Evolutionary conservation across 805 yeast genomes (phyloP).

Genomic region (Candida ovalis): DNA sequence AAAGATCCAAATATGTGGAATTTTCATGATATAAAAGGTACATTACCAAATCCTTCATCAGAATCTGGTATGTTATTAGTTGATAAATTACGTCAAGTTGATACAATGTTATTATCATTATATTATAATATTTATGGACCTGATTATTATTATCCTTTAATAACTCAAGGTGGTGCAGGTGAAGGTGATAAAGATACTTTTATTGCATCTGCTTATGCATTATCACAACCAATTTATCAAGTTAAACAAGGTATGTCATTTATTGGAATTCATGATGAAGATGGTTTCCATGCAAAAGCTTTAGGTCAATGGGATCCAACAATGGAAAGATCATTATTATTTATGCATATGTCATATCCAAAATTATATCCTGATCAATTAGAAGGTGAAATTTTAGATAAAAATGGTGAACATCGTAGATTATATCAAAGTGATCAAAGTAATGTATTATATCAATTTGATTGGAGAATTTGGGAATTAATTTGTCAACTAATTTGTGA

Average conservation of each 20-base stretch:
- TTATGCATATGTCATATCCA: slow-evolving; percentile 62
- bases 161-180: slow-evolving; percentile 71
- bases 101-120: slow-evolving; percentile 51
- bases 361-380: slow-evolving; percentile 36
- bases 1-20: slow-evolving; percentile 31
- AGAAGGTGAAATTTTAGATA: slow-evolving; percentile 14
- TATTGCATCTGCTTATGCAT: slow-evolving; percentile 58
- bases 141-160: slow-evolving; percentile 56
- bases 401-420: slow-evolving; percentile 23
- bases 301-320: slow-evolving; percentile 41
- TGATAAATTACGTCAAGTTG: slow-evolving; percentile 51
- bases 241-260: slow-evolving; percentile 51
- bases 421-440: slow-evolving; percentile 29
- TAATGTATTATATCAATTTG: slow-evolving; percentile 34
- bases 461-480: slow-evolving; percentile 37
- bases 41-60: slow-evolving; percentile 63
- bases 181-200: slow-evolving; percentile 81
- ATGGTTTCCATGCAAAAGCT: slow-evolving; percentile 37
- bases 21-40: slow-evolving; percentile 58
- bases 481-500: slow-evolving; percentile 35
- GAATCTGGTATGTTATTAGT: slow-evolving; percentile 70
- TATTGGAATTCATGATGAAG: slow-evolving; percentile 41
- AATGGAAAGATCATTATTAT: slow-evolving; percentile 34
- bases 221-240: slow-evolving; percentile 35
- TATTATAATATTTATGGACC: slow-evolving; percentile 69